Base-by-base conservation (phyloP, 345 rosid species). In the Toxicodendron radicans region DNA sequence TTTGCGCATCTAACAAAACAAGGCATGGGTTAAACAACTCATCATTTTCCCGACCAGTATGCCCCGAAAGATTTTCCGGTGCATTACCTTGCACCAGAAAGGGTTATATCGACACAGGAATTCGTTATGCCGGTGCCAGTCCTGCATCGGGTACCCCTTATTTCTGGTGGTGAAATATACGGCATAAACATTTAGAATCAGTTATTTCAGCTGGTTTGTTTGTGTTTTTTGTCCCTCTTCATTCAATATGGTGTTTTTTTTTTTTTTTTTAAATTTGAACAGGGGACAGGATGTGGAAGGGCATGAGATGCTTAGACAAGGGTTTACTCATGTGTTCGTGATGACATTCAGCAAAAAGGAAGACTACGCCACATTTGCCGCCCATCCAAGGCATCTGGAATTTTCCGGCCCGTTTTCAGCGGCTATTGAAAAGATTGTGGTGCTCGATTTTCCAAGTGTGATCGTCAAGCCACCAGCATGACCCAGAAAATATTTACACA, bases 251-350 rank as follows among this genome's bases (percentile, higher is more conserved):
- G 68, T 1, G 3, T 10, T 17, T 23, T 14, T 41, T 51, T 6
- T 3, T 51, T 61, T 54, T 1, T 27, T 27, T 1, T 27, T 27
- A 27, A 21, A 16, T 32, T 8, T 12, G 67, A 13, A 14, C 83
- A 92, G 99, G 98, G 99, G 99, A 21, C 80, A 87, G 48, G 98
- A 95, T 76, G 74, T 76, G 18, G 96, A 95, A 80, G 83, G 97
- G 64, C 87, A 72, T 17, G 99, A 95, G 79, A 85, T 91, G 96
- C 89, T 95, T n/a, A 87, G 88, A 64, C 97, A 95, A 86, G 99
- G 99, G 23, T 92, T 86, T 48, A 88, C 94, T 24, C 99, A 95
- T 71, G 91, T 87, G 66, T 86, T 95, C 85, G 35, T 87, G 18
- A 89, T 91, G 97, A 89, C 93, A 56, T 92, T 95, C 79, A 85